phyloP scores from a whole-genome alignment of 2,329 filamentous ascomycete genomes.

The Trichoderma sp. region DNA sequence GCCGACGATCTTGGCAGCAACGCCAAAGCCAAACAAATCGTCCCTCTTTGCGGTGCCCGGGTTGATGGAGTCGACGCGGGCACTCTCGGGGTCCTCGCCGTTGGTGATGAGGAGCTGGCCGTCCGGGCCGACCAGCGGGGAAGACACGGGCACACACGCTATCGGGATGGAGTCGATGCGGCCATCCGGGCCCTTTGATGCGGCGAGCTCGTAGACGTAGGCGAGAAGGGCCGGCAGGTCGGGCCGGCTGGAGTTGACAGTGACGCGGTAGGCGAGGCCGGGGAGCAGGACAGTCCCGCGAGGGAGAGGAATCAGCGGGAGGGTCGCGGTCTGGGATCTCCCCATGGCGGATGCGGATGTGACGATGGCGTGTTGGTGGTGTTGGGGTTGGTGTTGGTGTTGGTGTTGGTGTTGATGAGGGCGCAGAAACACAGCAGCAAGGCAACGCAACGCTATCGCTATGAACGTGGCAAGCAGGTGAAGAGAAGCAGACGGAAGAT shows the following conservation, averaged over 20 bases:
- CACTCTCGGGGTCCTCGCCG: slow-evolving; percentile 53
- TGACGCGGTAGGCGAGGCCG: slow-evolving; percentile 80
- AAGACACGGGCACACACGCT: slow-evolving; percentile 83
- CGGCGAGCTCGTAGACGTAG: slow-evolving; percentile 75
- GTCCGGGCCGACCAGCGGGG: slow-evolving; percentile 70
- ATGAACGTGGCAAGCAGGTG: neutral
- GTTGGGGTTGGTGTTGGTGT: too few species aligned
- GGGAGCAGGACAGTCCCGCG: slow-evolving; percentile 82
- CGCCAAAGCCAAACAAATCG: slow-evolving; percentile 82
- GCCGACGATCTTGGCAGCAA: slow-evolving; percentile 75
- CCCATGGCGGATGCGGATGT: slow-evolving; percentile 38
- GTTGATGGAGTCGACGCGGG: slow-evolving; percentile 52
- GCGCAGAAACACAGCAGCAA: neutral
- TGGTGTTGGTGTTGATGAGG: neutral
- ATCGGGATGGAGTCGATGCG: slow-evolving; percentile 71
- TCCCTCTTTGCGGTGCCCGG: slow-evolving; percentile 62
- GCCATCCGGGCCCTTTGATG: slow-evolving; percentile 65
- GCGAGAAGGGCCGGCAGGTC: slow-evolving; percentile 89
- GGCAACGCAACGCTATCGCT: neutral
- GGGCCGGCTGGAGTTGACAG: slow-evolving; percentile 74
- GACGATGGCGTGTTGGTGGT: neutral
- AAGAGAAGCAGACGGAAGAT: neutral
- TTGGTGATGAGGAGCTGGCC: slow-evolving; percentile 75
- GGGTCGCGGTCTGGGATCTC: slow-evolving; percentile 46
- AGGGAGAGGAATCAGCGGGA: slow-evolving; percentile 82